A percentile compares a stretch with the other conserved stretches of the same genome.
These are phyloP conservation scores for Colletotrichum liriopes DNA, from an alignment of 2,329 filamentous ascomycete species.

Conservation along the genomic window DNA sequence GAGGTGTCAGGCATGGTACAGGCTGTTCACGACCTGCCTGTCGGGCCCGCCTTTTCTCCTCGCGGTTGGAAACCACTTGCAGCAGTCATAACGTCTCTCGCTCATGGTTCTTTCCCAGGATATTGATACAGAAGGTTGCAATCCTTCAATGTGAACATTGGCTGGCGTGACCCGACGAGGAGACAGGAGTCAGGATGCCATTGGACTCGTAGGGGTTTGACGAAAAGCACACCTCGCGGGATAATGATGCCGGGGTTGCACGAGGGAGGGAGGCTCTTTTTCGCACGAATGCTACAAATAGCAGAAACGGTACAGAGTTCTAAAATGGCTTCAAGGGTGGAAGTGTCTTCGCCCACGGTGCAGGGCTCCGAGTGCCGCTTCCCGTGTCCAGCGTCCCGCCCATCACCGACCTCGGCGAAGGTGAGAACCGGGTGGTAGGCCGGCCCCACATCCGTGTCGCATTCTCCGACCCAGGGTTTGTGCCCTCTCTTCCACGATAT, in stretches of 20 bases:
- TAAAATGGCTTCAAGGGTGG: background rate
- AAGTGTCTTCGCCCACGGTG: background rate
- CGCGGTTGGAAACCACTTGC: background rate
- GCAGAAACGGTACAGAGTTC: background rate
- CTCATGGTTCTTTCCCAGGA: background rate
- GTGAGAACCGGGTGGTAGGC: background rate
- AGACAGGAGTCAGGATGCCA: background rate
- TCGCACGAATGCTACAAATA: background rate
- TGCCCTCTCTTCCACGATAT: background rate
- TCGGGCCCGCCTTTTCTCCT: background rate
- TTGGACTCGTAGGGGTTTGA: background rate
- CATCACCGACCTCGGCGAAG: background rate
- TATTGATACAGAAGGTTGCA: background rate
- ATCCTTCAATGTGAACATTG: background rate
- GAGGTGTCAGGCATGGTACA: background rate
- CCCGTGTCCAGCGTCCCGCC: background rate
- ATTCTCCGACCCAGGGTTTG: background rate
- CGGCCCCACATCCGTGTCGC: background rate
- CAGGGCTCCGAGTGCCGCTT: background rate
- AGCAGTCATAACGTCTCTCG: background rate
- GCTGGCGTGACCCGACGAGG: background rate
- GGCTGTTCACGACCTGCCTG: background rate
- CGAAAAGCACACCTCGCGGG: background rate
- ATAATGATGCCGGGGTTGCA: background rate
- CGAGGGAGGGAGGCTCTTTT: background rate